phyloP scores from a whole-genome alignment of 768 basidiomycete species.

The Amanita inopinata region DNA sequence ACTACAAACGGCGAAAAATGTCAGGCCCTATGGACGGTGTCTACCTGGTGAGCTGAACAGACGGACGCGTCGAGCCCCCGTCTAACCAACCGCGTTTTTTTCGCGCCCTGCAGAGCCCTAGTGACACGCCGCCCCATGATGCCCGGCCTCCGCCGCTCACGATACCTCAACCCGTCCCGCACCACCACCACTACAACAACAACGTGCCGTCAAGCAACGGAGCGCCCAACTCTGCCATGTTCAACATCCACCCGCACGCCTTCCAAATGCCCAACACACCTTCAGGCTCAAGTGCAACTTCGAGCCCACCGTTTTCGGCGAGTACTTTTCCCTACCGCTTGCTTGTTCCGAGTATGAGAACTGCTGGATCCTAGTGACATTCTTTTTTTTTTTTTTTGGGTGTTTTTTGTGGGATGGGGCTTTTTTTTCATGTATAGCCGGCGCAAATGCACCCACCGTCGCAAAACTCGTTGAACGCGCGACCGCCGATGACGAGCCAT shows the following conservation, averaged over 20 bases:
- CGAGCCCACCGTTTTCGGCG: conserved; percentile 81
- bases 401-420: too few species aligned
- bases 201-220: conserved; percentile 14
- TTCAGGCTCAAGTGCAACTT: conserved; percentile 62
- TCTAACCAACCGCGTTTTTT: conserved; percentile 6
- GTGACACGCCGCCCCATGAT: conserved; percentile 38
- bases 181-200: conserved; percentile 30
- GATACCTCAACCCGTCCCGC: conserved; percentile 46
- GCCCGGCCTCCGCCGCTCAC: conserved; percentile 49
- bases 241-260: conserved; percentile 43
- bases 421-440: conserved; percentile 61
- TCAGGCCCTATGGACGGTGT: conserved; percentile 37
- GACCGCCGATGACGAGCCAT: conserved; percentile 30
- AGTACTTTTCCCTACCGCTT: conserved; percentile 46
- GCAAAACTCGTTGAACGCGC: conserved; percentile 40
- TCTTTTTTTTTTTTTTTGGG: conserved; percentile 25
- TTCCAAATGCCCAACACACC: conserved; percentile 66
- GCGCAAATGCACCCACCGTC: conserved; percentile 54
- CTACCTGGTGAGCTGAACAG: conserved; percentile 35
- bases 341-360: conserved; percentile 19
- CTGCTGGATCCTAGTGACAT: conserved; percentile 51
- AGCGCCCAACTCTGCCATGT: conserved; percentile 31
- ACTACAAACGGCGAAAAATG: conserved; percentile 55
- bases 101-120: conserved; percentile 26
- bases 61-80: background rate